These are phyloP conservation scores for Bretschneidera sinensis DNA, from an alignment of 345 rosid species.

Conservation along the genomic window DNA sequence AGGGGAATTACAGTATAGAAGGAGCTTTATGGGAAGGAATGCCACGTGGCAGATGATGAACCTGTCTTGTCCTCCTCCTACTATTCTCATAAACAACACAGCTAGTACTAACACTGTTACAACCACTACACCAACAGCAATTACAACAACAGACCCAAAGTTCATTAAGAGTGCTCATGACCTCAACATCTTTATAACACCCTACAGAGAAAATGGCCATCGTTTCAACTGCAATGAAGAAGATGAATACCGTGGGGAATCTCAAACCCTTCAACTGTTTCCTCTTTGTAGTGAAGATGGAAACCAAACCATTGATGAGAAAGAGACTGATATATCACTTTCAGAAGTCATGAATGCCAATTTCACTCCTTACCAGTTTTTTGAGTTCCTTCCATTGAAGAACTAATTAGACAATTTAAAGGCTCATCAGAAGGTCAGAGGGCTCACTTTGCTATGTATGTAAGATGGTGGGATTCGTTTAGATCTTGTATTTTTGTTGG, in stretches of 20 bases:
- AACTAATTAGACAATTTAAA: too few species aligned
- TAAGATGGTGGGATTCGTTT: slow-evolving; percentile 15
- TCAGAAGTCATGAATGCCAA: slow-evolving; percentile 23
- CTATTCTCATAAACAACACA: slow-evolving; percentile 37
- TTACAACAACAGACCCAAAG: slow-evolving; percentile 26
- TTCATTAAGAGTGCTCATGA: slow-evolving; percentile 24
- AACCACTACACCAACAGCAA: slow-evolving; percentile 13
- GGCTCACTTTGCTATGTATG: slow-evolving; percentile 10
- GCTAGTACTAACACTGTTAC: neutral
- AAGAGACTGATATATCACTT: slow-evolving; percentile 27
- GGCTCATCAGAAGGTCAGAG: too few species aligned
- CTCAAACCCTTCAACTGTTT: slow-evolving; percentile 67
- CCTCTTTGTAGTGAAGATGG: slow-evolving; percentile 45
- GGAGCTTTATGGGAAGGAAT: slow-evolving; percentile 42
- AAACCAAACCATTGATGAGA: slow-evolving; percentile 22
- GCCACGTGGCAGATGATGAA: slow-evolving; percentile 70
- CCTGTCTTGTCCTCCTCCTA: slow-evolving; percentile 35
- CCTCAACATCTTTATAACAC: neutral
- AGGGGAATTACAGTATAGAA: slow-evolving; percentile 26
- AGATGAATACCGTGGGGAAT: slow-evolving; percentile 27
- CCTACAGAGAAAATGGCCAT: slow-evolving; percentile 23
- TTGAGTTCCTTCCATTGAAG: slow-evolving; percentile 82
- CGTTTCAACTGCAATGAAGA: slow-evolving; percentile 19
- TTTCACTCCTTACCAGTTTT: slow-evolving; percentile 45
- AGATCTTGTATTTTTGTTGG: slow-evolving; percentile 32